These are phyloP conservation scores for Eucalyptus paniculata DNA, from an alignment of 345 rosid species.

Conservation along the genomic window DNA sequence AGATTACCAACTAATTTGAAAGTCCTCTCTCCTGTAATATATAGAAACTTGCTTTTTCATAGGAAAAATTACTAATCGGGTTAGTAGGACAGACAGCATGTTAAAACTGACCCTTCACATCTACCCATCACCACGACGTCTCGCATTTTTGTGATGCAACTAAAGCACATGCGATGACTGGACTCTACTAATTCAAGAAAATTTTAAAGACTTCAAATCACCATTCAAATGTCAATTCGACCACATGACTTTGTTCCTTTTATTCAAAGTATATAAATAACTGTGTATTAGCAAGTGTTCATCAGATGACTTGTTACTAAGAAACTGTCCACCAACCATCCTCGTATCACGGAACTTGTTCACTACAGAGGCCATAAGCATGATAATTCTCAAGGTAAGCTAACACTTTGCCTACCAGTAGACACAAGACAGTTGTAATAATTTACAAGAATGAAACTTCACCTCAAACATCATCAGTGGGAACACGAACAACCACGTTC, in stretches of 20 bases:
- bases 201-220: neutral
- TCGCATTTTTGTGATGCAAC: neutral
- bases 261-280: neutral
- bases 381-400: neutral
- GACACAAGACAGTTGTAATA: neutral
- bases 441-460: neutral
- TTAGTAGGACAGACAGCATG: neutral
- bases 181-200: neutral
- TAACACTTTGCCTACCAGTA: neutral
- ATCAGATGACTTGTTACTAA: neutral
- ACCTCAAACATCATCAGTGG: conserved; percentile 7
- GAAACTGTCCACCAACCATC: neutral
- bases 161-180: neutral
- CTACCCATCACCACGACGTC: neutral
- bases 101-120: neutral
- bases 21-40: neutral
- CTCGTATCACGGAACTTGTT: neutral
- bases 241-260: neutral
- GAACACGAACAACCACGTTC: conserved; percentile 43
- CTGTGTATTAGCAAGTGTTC: neutral
- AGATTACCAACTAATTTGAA: neutral
- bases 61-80: neutral
- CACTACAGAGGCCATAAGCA: neutral
- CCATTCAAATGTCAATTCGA: neutral
- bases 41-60: neutral